A percentile compares a stretch with the other conserved stretches of the same genome.
Evolutionary conservation across 164 flowering plant species (phyloP).

Genomic region (Berberis vulgaris): DNA sequence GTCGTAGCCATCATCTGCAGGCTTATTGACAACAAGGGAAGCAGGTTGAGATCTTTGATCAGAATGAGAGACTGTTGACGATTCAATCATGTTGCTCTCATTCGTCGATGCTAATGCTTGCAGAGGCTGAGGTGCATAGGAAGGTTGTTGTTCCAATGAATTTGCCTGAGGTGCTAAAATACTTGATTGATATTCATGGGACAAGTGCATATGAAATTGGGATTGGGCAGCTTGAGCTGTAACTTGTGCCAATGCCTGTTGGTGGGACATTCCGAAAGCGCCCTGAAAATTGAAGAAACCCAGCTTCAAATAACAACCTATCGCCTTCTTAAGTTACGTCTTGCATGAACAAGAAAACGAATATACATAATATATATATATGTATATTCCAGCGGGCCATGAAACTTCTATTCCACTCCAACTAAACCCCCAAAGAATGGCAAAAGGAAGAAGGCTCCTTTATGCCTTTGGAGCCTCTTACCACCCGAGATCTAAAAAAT

Average conservation of each 20-base stretch:
- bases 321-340: not conserved
- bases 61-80: constrained; percentile 36
- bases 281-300: constrained; percentile 32
- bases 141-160: constrained; percentile 18
- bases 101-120: constrained; percentile 26
- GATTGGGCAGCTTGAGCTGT: constrained; percentile 83
- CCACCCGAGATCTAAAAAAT: no score
- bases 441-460: no score
- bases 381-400: no score
- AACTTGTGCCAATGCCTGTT: constrained; percentile 89
- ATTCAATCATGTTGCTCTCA: constrained; percentile 22
- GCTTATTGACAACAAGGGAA: constrained; percentile 42
- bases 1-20: constrained; percentile 77
- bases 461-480: no score
- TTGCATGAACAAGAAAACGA: not conserved
- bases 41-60: constrained; percentile 41
- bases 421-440: no score
- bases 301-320: not conserved
- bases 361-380: not conserved
- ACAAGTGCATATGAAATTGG: constrained; percentile 43
- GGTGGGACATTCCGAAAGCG: constrained; percentile 86
- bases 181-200: constrained; percentile 36
- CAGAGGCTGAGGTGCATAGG: constrained; percentile 24
- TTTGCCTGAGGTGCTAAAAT: constrained; percentile 20
- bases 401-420: no score